Evolutionary conservation across 1,284 basidiomycete genomes (phyloP), one percentile per base, ranked within the genome.

Genomic region (Ceratobasidium papillatum): DNA sequence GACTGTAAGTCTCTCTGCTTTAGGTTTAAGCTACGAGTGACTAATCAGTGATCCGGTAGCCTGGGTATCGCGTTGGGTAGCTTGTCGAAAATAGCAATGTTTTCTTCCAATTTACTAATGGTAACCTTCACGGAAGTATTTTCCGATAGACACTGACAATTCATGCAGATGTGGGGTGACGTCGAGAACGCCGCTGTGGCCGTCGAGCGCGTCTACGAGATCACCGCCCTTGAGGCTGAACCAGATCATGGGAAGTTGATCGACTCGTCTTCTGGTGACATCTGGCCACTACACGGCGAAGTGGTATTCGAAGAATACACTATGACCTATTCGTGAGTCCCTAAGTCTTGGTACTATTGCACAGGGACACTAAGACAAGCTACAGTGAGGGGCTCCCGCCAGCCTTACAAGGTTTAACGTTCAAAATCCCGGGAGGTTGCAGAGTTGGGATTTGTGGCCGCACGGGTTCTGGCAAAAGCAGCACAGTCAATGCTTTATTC

Each of bases 401-500:
- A 12, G 45, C 47, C 4, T 36, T 64, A 32, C 62, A 22, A 3
- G 43, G 49, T 14, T 27, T 64, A n/a, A 34, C 62, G 14, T 49
- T 64, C 30, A 64, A 22, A 17, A 64, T 64, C 17, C 45, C 27
- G 30, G 43, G 27, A 3, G 45, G 62, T n/a, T 22, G 0, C 17
- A 25, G 45, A 34, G 43, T 64, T 9, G 62, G 62, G 2, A 64
- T 64, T 9, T 64, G 62, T 25, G 62, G 62, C 1, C 41, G 62
- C 12, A 64, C 62, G 3, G 62, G 62, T 30, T 64, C 62, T 19
- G 62, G 62, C 4, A 64, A 64, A n/a, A 64, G 45, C n/a, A 64
- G 62, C 45, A 49, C 62, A 1, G 32, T 64, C 19, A 64, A 64
- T 22, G 62, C 62, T 19, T 51, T 64, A 22, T 64, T 64, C 62